Percentiles rank a stretch among this genome's conserved stretches.
phyloP scores from a whole-genome alignment of 768 basidiomycete species.

The Suillus sp. region DNA sequence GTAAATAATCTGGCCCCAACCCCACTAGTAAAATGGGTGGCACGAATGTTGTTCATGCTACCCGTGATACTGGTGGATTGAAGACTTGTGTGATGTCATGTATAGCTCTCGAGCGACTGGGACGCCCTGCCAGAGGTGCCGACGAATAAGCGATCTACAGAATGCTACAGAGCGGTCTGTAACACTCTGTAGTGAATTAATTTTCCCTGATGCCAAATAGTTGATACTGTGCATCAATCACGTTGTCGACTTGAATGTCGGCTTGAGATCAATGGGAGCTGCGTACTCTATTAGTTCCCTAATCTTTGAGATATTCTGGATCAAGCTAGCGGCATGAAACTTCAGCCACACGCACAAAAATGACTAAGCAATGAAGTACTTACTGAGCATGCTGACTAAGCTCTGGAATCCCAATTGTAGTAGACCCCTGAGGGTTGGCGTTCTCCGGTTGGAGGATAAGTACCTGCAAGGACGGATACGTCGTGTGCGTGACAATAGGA shows the following conservation, averaged over 20 bases:
- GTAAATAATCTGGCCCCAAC: not conserved
- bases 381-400: not conserved
- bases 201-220: no score
- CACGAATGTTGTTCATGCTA: not conserved
- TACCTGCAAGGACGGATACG: not conserved
- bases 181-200: no score
- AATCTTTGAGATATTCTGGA: not conserved
- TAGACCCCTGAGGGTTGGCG: not conserved
- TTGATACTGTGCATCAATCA: not conserved
- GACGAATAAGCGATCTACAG: not conserved
- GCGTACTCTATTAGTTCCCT: not conserved
- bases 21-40: not conserved
- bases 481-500: not conserved
- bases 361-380: not conserved
- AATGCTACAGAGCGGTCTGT: no score
- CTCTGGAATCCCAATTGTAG: not conserved
- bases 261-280: not conserved
- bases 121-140: not conserved
- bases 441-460: not conserved
- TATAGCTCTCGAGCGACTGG: not conserved
- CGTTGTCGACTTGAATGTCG: not conserved
- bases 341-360: not conserved
- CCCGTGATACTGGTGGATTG: not conserved
- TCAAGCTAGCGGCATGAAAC: not conserved
- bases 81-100: not conserved